Evolutionary conservation across 345 rosid genomes (phyloP).

Genomic region (Carallia pectinifolia): DNA sequence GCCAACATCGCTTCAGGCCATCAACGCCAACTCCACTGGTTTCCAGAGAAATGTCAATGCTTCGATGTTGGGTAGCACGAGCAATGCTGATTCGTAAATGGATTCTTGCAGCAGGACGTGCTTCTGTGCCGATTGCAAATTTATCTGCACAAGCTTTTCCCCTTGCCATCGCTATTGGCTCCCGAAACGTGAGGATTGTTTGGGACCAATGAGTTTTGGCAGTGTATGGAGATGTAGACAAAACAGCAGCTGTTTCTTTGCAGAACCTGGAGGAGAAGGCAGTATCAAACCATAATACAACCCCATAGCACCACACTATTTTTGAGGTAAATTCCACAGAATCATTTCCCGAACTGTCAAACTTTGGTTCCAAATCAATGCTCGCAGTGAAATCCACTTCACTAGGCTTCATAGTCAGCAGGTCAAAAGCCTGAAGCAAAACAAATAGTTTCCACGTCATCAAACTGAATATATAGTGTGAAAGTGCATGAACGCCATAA

Average conservation of each 20-base stretch:
- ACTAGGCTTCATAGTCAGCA: constrained; percentile 74
- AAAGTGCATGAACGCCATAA: too few relatives aligned
- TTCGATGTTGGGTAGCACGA: constrained; percentile 67
- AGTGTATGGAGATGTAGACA: constrained; percentile 84
- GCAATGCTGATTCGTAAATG: constrained; percentile 78
- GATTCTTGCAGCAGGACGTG: constrained; percentile 60
- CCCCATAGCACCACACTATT: constrained; percentile 59
- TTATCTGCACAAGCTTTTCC: constrained; percentile 27
- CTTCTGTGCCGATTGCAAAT: constrained; percentile 48
- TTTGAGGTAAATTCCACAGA: constrained; percentile 18
- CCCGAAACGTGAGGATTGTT: constrained; percentile 73
- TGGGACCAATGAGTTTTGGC: constrained; percentile 93
- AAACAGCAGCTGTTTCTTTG: constrained; percentile 66
- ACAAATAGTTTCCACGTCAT: not conserved
- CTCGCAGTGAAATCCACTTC: constrained; percentile 92
- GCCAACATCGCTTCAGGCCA: constrained; percentile 60
- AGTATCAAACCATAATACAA: constrained; percentile 88
- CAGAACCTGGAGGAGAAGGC: constrained; percentile 87
- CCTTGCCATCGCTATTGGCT: constrained; percentile 63
- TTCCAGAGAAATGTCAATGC: constrained; percentile 85
- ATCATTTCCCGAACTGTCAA: constrained; percentile 12
- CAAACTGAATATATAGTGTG: too few relatives aligned
- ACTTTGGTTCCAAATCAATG: constrained; percentile 41
- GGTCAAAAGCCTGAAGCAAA: constrained; percentile 64
- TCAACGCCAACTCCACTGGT: constrained; percentile 43